Conservation (phyloP, 179 eudicot species). For the Amaranthus tricolor region DNA sequence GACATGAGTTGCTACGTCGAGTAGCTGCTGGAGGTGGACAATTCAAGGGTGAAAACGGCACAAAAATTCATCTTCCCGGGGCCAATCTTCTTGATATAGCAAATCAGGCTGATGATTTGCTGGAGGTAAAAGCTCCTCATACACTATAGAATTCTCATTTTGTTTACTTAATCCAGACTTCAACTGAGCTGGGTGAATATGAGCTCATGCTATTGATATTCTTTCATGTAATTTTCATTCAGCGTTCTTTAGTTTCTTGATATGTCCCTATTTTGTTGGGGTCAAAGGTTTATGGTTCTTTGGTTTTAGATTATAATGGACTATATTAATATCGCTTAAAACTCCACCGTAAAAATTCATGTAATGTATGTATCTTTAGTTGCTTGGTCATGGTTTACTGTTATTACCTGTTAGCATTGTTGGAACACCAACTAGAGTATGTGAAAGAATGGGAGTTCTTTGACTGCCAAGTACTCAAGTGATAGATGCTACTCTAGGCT, state of each 20-base stretch:
- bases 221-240: not conserved
- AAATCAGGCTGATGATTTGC: conserved; percentile 92
- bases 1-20: conserved; percentile 83
- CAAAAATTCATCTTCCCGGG: conserved; percentile 93
- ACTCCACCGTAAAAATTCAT: too few species aligned
- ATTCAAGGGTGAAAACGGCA: conserved; percentile 65
- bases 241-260: too few species aligned
- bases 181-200: not conserved
- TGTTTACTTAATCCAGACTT: not conserved
- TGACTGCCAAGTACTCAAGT: not conserved
- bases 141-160: conserved; percentile 12
- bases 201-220: not conserved
- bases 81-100: conserved; percentile 91
- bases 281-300: too few species aligned
- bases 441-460: not conserved
- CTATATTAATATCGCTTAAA: too few species aligned
- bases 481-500: not conserved
- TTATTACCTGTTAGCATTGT: not conserved
- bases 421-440: not conserved
- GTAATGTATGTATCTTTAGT: too few species aligned
- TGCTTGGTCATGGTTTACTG: not conserved
- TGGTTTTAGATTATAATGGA: too few species aligned
- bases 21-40: conserved; percentile 97
- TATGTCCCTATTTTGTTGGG: too few species aligned
- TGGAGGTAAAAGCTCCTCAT: conserved; percentile 50